phyloP scores from a whole-genome alignment of 768 basidiomycete genomes.

The Chiua virens region DNA sequence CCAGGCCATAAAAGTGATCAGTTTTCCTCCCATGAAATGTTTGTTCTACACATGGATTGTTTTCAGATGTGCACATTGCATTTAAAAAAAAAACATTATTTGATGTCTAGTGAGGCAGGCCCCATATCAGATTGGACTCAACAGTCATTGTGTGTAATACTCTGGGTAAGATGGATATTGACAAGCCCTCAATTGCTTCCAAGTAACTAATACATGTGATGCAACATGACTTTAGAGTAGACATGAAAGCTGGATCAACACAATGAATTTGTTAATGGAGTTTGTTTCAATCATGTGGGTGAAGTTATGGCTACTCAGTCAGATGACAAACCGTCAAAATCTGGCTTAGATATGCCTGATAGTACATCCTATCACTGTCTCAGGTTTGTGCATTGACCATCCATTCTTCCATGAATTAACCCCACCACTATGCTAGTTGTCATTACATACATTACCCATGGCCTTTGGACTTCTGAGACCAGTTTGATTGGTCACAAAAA shows the following conservation, averaged over 20 bases:
- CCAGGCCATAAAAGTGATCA: constrained; percentile 94
- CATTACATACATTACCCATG: constrained; percentile 89
- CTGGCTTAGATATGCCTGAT: constrained; percentile 93
- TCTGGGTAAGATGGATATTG: constrained; percentile 55
- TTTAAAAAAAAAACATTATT: too few relatives aligned
- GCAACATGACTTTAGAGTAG: constrained; percentile 59
- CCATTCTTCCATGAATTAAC: not conserved
- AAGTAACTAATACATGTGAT: too few relatives aligned
- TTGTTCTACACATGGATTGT: constrained; percentile 4
- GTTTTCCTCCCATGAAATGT: constrained; percentile 13
- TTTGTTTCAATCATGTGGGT: constrained; percentile 98
- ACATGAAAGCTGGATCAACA: constrained; percentile 83
- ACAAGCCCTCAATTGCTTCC: not conserved
- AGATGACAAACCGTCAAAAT: constrained; percentile 97
- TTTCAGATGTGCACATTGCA: constrained; percentile 88
- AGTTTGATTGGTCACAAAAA: constrained; percentile 97
- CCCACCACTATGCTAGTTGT: constrained; percentile 60
- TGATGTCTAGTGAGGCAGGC: constrained; percentile 96
- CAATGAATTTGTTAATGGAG: constrained; percentile 96
- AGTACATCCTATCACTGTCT: constrained; percentile 92
- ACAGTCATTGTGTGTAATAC: constrained; percentile 90
- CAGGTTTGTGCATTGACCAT: constrained; percentile 55
- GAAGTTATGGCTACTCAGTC: constrained; percentile 98
- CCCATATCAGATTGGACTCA: constrained; percentile 90
- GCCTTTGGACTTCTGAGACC: constrained; percentile 87